Conservation (phyloP, 2,329 filamentous ascomycete genomes). For the Chaetoscypha palmicola region DNA sequence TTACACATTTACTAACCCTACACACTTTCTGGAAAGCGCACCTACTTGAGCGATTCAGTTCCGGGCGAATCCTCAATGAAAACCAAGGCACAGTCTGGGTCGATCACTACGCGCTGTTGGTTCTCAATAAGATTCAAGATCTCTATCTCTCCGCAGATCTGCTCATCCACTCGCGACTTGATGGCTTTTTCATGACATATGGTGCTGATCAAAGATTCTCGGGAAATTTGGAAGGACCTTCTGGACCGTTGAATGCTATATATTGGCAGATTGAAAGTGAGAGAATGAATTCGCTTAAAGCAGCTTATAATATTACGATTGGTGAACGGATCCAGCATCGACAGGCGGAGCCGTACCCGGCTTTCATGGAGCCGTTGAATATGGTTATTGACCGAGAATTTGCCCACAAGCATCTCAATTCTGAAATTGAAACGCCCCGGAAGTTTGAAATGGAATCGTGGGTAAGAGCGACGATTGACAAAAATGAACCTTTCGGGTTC, state of each 20-base stretch:
- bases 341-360: conserved; percentile 6
- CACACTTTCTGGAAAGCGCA: conserved; percentile 18
- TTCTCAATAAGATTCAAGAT: conserved; percentile 20
- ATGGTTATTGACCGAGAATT: conserved; percentile 17
- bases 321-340: background rate
- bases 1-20: conserved; percentile 15
- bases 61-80: conserved; percentile 11
- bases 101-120: conserved; percentile 19
- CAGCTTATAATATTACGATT: background rate
- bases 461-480: conserved; percentile 11
- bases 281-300: background rate
- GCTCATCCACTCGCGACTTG: conserved; percentile 10
- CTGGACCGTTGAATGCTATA: conserved; percentile 10
- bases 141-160: conserved; percentile 18
- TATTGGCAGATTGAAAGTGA: conserved; percentile 11
- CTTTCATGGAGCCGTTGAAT: conserved; percentile 16
- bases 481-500: conserved; percentile 16
- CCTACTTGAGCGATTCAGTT: conserved; percentile 9
- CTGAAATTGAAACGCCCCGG: conserved; percentile 14
- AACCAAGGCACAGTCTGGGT: conserved; percentile 18
- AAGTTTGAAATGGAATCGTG: conserved; percentile 11
- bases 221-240: conserved; percentile 3
- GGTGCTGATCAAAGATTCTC: conserved; percentile 11
- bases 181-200: conserved; percentile 15
- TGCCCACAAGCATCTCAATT: conserved; percentile 11